Base-by-base conservation (phyloP, 2,329 filamentous ascomycete species). In the Neonectria punicea region DNA sequence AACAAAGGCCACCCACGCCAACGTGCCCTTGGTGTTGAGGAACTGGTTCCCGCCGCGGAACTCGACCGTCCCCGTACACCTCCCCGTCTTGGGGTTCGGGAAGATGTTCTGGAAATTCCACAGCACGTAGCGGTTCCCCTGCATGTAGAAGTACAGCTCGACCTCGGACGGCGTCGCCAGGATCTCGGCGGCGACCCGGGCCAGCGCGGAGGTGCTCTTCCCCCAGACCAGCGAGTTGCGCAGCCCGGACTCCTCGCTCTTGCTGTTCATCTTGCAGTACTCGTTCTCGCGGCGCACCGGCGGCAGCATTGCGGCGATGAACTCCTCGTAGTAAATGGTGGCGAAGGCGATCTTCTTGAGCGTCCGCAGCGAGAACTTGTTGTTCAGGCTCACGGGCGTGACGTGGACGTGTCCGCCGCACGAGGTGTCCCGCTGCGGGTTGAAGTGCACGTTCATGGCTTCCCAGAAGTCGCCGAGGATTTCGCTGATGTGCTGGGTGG, bases 61-160 rank as follows among this genome's bases (percentile, higher is more conserved):
- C 71, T 81, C 79, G 20, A 81, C 75, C 0, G 79, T 80, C 0
- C 79, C 79, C 9, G 77, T 79, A 49, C 77, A 80, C 47, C 75
- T 67, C 6, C 77, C 78, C 43, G 76, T 79, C 73, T 77, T 80
- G 47, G 77, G 77, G 57, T 76, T 75, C 1, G 78, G 75, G 55
- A 79, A 78, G 63, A 79, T 78, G 64, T 80, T 81, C 60, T 80
- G 76, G 53, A 81, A 81, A 57, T 81, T 80, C 79, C 80, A 81
- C 41, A 81, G 66, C 11, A 81, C 79, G 60, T 80, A 80, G 18
- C 79, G 75, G 65, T 75, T 77, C 9, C 75, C 78, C 70, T 81
- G 79, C 76, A 81, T 80, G 70, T 81, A 80, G 34, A 72, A 70
- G 67, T 70, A 79, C 46, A 81, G 63, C 11, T 79, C 76, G 25